Percentiles rank a stretch among this genome's conserved stretches.
Conservation (phyloP, 176 grass and related monocot genomes). For the Carex myosuroides region DNA sequence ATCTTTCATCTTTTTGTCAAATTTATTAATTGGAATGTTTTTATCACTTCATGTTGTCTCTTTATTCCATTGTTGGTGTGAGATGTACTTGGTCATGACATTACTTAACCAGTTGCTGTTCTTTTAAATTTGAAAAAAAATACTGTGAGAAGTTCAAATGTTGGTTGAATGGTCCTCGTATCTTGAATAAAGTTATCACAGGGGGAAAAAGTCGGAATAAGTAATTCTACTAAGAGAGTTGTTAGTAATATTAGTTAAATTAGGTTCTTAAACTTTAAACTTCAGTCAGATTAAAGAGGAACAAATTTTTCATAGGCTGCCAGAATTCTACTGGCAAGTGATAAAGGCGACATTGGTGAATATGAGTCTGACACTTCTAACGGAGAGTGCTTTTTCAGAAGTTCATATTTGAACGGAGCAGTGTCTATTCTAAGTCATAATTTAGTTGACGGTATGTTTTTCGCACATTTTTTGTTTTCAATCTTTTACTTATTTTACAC, state of each 20-base stretch:
- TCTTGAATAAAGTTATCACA: neutral
- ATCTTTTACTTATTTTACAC: neutral
- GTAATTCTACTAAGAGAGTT: neutral
- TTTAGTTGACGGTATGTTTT: conserved; percentile 50
- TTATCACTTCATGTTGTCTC: neutral
- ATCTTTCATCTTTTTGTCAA: neutral
- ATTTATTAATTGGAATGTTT: conserved; percentile 7
- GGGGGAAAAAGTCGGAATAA: neutral
- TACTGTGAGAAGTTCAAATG: neutral
- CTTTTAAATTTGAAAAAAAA: neutral
- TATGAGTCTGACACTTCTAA: conserved; percentile 12
- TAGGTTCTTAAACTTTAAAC: neutral
- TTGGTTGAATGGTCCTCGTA: neutral
- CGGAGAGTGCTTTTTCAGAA: conserved; percentile 18
- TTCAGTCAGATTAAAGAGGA: neutral
- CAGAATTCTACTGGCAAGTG: conserved; percentile 31
- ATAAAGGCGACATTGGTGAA: conserved; percentile 23
- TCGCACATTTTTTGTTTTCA: conserved; percentile 6
- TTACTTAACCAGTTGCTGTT: neutral
- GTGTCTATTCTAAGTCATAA: conserved; percentile 48
- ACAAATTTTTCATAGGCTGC: conserved; percentile 50
- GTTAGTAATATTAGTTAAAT: neutral
- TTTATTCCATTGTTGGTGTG: neutral
- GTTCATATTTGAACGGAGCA: conserved; percentile 49
- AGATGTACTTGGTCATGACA: neutral